Conservation (phyloP, 768 basidiomycete species). For the Ramaria sp. region DNA sequence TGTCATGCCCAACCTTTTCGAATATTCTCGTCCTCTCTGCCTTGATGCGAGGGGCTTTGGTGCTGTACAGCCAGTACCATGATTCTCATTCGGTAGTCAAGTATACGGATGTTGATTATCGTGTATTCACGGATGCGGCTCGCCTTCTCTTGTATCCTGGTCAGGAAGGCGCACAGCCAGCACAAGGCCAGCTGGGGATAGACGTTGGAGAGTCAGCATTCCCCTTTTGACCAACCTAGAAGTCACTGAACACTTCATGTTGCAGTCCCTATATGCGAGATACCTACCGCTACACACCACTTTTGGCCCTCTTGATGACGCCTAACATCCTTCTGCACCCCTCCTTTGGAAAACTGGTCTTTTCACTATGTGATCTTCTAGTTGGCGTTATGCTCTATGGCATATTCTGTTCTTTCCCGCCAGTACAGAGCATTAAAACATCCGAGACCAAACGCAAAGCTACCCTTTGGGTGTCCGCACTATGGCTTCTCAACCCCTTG, state of each 20-base stretch:
- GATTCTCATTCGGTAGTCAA: constrained; percentile 75
- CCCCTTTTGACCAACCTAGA: neutral
- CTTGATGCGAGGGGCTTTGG: constrained; percentile 55
- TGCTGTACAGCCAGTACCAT: constrained; percentile 86
- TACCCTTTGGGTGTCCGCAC: constrained; percentile 40
- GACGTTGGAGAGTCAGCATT: constrained; percentile 63
- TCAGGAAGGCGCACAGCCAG: constrained; percentile 33
- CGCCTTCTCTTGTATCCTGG: constrained; percentile 46
- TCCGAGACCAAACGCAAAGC: constrained; percentile 23
- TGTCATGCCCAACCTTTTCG: constrained; percentile 31
- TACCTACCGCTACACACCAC: constrained; percentile 94
- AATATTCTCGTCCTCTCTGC: constrained; percentile 43
- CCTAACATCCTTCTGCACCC: constrained; percentile 77
- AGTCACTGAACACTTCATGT: constrained; percentile 6
- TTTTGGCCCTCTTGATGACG: constrained; percentile 71
- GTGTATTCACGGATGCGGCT: constrained; percentile 90
- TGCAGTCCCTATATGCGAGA: constrained; percentile 79
- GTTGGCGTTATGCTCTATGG: constrained; percentile 44
- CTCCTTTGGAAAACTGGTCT: constrained; percentile 85
- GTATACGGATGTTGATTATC: constrained; percentile 98
- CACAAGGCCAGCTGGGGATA: constrained; percentile 47
- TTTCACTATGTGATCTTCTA: constrained; percentile 73
- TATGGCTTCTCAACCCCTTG: constrained; percentile 89
- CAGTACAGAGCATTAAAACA: constrained; percentile 27
- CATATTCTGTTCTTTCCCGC: constrained; percentile 37